Conservation (phyloP, 2,329 filamentous ascomycete species). For the Fusarium anguioides region DNA sequence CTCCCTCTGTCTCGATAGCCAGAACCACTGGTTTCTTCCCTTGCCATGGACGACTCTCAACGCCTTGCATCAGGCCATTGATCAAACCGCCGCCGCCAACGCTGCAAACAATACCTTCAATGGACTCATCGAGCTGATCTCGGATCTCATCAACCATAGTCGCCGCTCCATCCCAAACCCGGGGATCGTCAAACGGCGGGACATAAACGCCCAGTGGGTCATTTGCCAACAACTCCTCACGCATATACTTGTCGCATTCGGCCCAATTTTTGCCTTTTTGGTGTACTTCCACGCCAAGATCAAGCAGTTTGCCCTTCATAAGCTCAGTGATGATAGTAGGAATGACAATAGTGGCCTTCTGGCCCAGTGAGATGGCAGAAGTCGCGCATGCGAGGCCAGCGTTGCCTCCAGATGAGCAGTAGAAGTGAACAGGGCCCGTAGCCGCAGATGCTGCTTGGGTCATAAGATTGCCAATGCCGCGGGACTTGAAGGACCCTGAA, state of each 20-base stretch:
- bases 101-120: slow-evolving; percentile 79
- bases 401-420: slow-evolving; percentile 83
- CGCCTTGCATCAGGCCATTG: slow-evolving; percentile 78
- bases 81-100: slow-evolving; percentile 86
- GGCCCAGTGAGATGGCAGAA: slow-evolving; percentile 71
- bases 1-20: slow-evolving; percentile 80
- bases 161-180: slow-evolving; percentile 74
- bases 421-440: slow-evolving; percentile 71
- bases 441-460: slow-evolving; percentile 51
- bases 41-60: slow-evolving; percentile 60
- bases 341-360: slow-evolving; percentile 80
- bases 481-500: slow-evolving; percentile 87
- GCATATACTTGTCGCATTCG: slow-evolving; percentile 75
- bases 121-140: slow-evolving; percentile 56
- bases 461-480: slow-evolving; percentile 79
- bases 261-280: slow-evolving; percentile 75
- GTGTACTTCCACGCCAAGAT: slow-evolving; percentile 76
- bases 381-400: slow-evolving; percentile 85
- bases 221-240: slow-evolving; percentile 65
- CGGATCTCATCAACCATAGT: slow-evolving; percentile 66
- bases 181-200: slow-evolving; percentile 75
- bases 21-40: slow-evolving; percentile 64
- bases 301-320: slow-evolving; percentile 77
- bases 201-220: slow-evolving; percentile 70
- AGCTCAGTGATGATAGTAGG: slow-evolving; percentile 71